Conservation (phyloP, 805 yeast genomes). For the Candida methanosorbosa region DNA sequence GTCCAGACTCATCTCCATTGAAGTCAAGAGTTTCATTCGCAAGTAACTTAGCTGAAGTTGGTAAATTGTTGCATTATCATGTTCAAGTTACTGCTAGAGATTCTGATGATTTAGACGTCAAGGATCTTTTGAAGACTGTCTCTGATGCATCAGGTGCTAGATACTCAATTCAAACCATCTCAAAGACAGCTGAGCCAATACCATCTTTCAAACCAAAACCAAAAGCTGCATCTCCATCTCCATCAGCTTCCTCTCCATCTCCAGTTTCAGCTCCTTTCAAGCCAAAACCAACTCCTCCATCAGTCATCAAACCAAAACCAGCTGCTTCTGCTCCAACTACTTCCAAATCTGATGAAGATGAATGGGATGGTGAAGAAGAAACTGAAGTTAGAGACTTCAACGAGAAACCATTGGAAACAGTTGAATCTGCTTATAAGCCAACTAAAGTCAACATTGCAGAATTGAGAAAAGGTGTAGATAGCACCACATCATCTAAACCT, state of each 20-base stretch:
- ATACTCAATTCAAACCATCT: conserved; percentile 54
- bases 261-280: conserved; percentile 16
- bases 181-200: conserved; percentile 9
- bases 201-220: conserved; percentile 25
- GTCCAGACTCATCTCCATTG: conserved; percentile 91
- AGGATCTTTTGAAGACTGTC: conserved; percentile 65
- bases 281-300: conserved; percentile 15
- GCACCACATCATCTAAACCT: conserved; percentile 30
- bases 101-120: conserved; percentile 76
- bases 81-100: conserved; percentile 97
- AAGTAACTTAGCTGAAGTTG: conserved; percentile 66
- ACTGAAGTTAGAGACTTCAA: conserved; percentile 45
- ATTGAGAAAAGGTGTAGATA: conserved; percentile 41
- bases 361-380: conserved; percentile 65
- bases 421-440: conserved; percentile 59
- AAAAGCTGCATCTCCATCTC: conserved; percentile 28
- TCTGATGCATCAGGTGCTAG: conserved; percentile 95
- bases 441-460: conserved; percentile 52
- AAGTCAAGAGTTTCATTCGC: conserved; percentile 72
- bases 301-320: conserved; percentile 13
- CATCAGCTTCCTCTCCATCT: conserved; percentile 23
- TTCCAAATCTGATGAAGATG: conserved; percentile 37
- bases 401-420: conserved; percentile 39
- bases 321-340: conserved; percentile 4
- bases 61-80: conserved; percentile 77